These are phyloP conservation scores for Leccinum arenicola DNA, from an alignment of 768 basidiomycete species.

Conservation along the genomic window DNA sequence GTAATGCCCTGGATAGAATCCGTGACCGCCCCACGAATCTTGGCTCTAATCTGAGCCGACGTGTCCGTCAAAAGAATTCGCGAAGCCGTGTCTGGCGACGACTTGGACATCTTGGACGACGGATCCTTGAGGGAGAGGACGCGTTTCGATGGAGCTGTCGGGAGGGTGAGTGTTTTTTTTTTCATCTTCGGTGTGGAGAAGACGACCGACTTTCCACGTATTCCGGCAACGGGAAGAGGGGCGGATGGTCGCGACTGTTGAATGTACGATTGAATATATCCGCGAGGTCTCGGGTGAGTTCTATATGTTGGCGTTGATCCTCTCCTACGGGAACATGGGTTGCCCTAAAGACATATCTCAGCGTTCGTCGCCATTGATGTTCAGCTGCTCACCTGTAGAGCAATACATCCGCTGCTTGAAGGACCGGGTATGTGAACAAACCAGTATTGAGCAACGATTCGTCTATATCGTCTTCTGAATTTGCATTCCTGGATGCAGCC, in stretches of 20 bases:
- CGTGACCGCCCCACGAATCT: constrained; percentile 81
- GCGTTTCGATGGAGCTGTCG: constrained; percentile 71
- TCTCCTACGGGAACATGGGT: constrained; percentile 96
- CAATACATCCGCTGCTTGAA: constrained; percentile 92
- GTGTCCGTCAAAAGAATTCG: constrained; percentile 86
- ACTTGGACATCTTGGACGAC: constrained; percentile 93
- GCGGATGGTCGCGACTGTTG: constrained; percentile 34
- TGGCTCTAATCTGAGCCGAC: constrained; percentile 53
- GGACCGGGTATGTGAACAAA: constrained; percentile 86
- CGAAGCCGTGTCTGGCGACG: constrained; percentile 70
- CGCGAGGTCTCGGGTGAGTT: constrained; percentile 82
- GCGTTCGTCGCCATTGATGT: not conserved
- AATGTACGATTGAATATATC: constrained; percentile 78
- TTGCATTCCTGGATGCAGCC: constrained; percentile 70
- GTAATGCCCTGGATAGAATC: constrained; percentile 75
- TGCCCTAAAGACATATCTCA: constrained; percentile 44
- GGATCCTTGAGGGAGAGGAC: constrained; percentile 87
- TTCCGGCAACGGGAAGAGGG: constrained; percentile 70
- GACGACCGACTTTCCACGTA: constrained; percentile 66
- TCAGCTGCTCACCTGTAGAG: constrained; percentile 61
- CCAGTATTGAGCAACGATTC: constrained; percentile 55
- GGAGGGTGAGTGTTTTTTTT: not conserved
- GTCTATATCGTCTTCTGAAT: constrained; percentile 72
- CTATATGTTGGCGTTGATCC: constrained; percentile 93
- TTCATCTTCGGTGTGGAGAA: not conserved